Percentiles rank a stretch among this genome's conserved stretches.
phyloP scores from a whole-genome alignment of 129 eudicot species.

The Calendula officinalis region DNA sequence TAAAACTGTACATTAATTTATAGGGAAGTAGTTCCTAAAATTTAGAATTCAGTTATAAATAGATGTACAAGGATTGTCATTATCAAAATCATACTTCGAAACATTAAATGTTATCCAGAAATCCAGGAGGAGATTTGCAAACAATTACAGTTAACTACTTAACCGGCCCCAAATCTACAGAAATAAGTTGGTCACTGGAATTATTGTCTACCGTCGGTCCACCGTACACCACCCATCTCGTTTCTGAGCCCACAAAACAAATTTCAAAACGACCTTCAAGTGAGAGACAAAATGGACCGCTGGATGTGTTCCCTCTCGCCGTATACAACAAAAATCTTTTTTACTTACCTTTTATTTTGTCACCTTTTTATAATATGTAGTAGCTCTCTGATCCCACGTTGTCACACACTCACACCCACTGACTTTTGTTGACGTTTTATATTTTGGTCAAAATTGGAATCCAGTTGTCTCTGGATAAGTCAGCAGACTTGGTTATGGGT shows the following conservation, averaged over 20 bases:
- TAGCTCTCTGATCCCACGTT: no score
- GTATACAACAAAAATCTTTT: not conserved
- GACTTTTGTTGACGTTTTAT: no score
- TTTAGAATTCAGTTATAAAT: no score
- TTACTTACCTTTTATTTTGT: not conserved
- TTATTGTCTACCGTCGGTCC: not conserved
- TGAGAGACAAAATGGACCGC: slow-evolving; percentile 1
- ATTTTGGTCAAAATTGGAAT: no score
- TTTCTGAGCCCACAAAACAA: not conserved
- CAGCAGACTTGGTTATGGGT: no score
- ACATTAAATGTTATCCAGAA: not conserved
- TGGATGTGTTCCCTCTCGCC: not conserved
- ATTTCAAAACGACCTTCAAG: not conserved
- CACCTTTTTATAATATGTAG: not conserved
- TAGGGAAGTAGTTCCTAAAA: no score
- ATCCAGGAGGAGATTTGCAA: not conserved
- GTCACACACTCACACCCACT: no score
- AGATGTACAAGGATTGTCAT: no score
- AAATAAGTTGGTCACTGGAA: not conserved
- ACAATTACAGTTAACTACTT: not conserved
- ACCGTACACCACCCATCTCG: not conserved
- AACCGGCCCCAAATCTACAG: not conserved
- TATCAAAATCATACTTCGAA: no score
- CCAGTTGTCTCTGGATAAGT: no score
- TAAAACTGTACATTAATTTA: no score